Evolutionary conservation across 768 basidiomycete species (phyloP), one percentile per base, ranked within the genome.

Genomic region (Auriscalpium orientale): DNA sequence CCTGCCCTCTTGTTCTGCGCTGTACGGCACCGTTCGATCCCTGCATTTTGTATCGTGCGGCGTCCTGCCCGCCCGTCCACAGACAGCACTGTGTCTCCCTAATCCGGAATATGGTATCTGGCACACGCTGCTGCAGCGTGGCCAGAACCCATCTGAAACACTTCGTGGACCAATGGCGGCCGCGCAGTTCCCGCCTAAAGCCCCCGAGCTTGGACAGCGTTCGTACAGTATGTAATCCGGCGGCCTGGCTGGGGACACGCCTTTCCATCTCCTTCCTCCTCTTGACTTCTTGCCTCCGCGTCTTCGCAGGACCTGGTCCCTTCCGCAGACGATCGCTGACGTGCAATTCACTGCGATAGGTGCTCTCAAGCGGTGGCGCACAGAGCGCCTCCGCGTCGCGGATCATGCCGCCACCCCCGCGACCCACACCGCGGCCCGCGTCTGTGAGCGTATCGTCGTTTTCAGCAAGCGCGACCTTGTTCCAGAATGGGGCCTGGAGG

Each of bases 391-490:
- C 22, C 49, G 28, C 43, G 56, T 58, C 47, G 44, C 62, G 20
- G 49, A 60, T 46, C 51, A 56, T 12, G 62, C 62, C 20, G 33
- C 49, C 12, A 44, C 54, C 34, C 34, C 50, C 52, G 56, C 61
- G n/a, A 57, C 35, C 35, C 55, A 35, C 18, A 51, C 61, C 6
- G 37, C 47, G 22, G 64, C 64, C 8, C 58, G 58, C 21, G 68
- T 82, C 51, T 90, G 90, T 65, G 89, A 95, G 70, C 87, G 89
- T 55, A 79, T 98, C 36, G 82, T 99, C 46, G 89, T 98, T 11
- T 79, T 98, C 59, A 95, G 91, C 65, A 98, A 98, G 74, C 80
- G 88, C 44, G 97, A 98, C 72, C 76, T 98, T 52, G 93, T 95
- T 9, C 84, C 94, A 44, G 76, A 81, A 64, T 89, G 89, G 84